Conservation (phyloP, 2,329 filamentous ascomycete genomes). For the Diaporthe humulicola region DNA sequence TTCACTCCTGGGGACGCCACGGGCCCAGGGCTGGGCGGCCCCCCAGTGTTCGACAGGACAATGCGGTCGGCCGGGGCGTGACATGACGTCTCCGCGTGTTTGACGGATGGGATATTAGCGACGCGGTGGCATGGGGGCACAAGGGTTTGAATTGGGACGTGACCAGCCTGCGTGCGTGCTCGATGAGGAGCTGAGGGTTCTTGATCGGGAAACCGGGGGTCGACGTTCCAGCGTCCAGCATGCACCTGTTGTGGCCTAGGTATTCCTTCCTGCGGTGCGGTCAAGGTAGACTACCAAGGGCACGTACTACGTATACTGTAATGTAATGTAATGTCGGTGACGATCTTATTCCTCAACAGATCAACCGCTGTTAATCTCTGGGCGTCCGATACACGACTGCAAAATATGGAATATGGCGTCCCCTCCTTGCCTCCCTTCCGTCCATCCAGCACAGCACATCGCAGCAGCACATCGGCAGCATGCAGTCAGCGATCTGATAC, state of each 20-base stretch:
- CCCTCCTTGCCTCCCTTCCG: background rate
- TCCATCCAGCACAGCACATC: background rate
- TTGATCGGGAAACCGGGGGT: conserved; percentile 9
- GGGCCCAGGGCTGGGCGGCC: background rate
- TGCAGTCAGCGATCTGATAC: conserved; percentile 31
- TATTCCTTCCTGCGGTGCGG: background rate
- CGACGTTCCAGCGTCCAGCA: background rate
- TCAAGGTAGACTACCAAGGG: background rate
- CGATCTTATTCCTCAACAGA: conserved; percentile 6
- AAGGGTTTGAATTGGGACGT: background rate
- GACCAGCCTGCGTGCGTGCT: background rate
- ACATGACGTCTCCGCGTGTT: background rate
- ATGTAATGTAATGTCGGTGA: conserved; percentile 13
- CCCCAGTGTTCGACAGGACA: background rate
- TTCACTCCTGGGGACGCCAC: background rate
- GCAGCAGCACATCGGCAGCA: background rate
- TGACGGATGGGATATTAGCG: background rate
- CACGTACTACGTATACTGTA: no score
- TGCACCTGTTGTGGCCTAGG: background rate
- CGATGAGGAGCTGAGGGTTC: background rate
- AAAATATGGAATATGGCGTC: conserved; percentile 17
- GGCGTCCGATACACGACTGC: conserved; percentile 19
- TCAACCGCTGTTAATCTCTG: background rate
- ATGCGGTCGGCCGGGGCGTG: background rate
- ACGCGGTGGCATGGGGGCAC: background rate